These are phyloP conservation scores for Botrytis squamosa DNA, from an alignment of 2,329 filamentous ascomycete genomes.

Conservation along the genomic window DNA sequence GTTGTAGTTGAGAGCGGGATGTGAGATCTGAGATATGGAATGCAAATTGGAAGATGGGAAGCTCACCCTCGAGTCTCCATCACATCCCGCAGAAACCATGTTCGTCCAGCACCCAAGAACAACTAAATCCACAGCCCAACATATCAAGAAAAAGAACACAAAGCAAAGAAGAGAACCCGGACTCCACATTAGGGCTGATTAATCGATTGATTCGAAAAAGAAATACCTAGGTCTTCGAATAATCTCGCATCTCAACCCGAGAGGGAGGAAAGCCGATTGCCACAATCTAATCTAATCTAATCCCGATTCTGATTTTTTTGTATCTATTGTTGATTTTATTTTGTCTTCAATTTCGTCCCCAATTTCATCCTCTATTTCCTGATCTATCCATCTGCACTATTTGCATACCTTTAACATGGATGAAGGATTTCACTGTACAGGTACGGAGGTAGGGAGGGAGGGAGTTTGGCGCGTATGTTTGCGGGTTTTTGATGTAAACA, in stretches of 20 bases:
- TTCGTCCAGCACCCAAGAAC: not conserved
- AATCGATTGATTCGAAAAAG: not conserved
- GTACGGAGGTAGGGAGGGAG: not conserved
- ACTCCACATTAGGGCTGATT: not conserved
- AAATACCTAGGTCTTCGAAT: not conserved
- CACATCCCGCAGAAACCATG: not conserved
- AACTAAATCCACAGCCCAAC: not conserved
- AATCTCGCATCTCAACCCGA: not conserved
- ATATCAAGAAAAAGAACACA: not conserved
- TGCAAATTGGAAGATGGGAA: not conserved
- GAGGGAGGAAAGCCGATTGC: not conserved
- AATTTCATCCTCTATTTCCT: not conserved
- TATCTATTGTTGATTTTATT: not conserved
- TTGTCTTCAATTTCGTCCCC: no score
- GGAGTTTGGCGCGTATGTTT: not conserved
- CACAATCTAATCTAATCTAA: not conserved
- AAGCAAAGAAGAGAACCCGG: not conserved
- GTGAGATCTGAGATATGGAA: conserved; percentile 21
- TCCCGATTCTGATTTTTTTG: not conserved
- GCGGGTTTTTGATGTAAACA: not conserved
- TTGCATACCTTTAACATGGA: not conserved
- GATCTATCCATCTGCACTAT: not conserved
- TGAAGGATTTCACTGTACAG: not conserved
- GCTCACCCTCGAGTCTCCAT: not conserved
- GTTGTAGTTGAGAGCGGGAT: conserved; percentile 34